Conservation (phyloP, 208 protist species). For the Endotrypanum monterogeii region DNA sequence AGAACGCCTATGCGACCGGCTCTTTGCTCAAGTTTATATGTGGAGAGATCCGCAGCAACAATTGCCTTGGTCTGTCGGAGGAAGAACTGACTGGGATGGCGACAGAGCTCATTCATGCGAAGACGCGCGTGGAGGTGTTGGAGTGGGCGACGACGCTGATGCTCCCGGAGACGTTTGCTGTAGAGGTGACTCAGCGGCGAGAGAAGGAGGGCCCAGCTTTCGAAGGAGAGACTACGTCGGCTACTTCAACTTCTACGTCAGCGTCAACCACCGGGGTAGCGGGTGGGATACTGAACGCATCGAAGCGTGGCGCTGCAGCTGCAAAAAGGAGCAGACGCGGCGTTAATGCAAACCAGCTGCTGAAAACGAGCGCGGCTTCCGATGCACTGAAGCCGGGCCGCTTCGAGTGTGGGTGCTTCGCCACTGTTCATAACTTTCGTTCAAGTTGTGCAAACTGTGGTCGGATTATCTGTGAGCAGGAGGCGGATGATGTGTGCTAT, state of each 20-base stretch:
- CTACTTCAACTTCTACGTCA: not conserved
- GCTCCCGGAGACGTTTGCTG: constrained; percentile 68
- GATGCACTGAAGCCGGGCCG: constrained; percentile 62
- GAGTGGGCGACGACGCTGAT: constrained; percentile 83
- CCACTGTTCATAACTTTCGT: constrained; percentile 71
- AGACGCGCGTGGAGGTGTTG: constrained; percentile 58
- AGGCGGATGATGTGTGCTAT: constrained; percentile 81
- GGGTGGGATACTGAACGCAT: constrained; percentile 7
- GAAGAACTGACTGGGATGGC: constrained; percentile 79
- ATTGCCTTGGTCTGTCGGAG: constrained; percentile 68
- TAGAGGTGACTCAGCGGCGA: constrained; percentile 68
- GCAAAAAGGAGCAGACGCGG: constrained; percentile 28
- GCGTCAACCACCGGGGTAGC: not conserved
- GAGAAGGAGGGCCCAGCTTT: constrained; percentile 61
- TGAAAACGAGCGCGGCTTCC: constrained; percentile 13
- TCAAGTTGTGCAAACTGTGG: constrained; percentile 90
- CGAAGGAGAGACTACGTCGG: constrained; percentile 37
- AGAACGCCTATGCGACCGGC: constrained; percentile 11
- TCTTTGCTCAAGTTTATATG: constrained; percentile 60
- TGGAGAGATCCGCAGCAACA: constrained; percentile 63
- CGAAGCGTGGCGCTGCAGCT: constrained; percentile 10
- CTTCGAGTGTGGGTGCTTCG: constrained; percentile 91
- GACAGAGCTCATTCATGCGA: constrained; percentile 47
- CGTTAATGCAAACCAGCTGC: constrained; percentile 32
- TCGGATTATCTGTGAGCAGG: constrained; percentile 90